phyloP scores from a whole-genome alignment of 139 green algal species.

The Chlorella ohadii region DNA sequence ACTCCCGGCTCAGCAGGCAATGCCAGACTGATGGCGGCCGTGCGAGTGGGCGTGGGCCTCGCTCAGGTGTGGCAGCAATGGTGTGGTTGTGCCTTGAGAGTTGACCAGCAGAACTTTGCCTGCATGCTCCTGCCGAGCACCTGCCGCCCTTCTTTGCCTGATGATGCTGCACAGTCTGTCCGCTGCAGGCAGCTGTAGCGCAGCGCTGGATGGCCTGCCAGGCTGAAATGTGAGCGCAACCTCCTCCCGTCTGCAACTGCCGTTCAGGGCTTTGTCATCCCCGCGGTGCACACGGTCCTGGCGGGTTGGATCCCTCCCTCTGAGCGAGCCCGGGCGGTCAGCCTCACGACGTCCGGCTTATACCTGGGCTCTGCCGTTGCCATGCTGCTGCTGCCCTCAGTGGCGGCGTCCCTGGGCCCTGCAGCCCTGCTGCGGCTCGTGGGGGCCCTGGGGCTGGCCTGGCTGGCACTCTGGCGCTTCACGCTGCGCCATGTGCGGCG shows the following conservation, averaged over 20 bases:
- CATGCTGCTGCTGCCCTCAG: conserved; percentile 87
- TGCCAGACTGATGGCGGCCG: conserved; percentile 39
- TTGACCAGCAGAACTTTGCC: no score
- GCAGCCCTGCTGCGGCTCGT: conserved; percentile 73
- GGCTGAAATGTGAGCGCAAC: no score
- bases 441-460: conserved; percentile 76
- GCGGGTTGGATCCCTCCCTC: conserved; percentile 88
- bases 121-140: no score
- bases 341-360: conserved; percentile 97
- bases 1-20: conserved; percentile 66
- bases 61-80: conserved; percentile 73
- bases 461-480: conserved; percentile 82
- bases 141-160: no score
- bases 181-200: background rate
- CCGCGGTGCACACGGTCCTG: conserved; percentile 82
- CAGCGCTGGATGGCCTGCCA: background rate
- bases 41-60: conserved; percentile 81
- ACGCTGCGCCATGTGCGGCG: conserved; percentile 1
- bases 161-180: no score
- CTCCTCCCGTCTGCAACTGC: no score
- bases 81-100: no score
- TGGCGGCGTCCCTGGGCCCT: conserved; percentile 67
- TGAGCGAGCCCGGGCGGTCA: conserved; percentile 87
- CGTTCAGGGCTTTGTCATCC: conserved; percentile 89
- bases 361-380: conserved; percentile 94